These are phyloP conservation scores for Termitomyces sp. DNA, from an alignment of 768 basidiomycete species.

Conservation along the genomic window DNA sequence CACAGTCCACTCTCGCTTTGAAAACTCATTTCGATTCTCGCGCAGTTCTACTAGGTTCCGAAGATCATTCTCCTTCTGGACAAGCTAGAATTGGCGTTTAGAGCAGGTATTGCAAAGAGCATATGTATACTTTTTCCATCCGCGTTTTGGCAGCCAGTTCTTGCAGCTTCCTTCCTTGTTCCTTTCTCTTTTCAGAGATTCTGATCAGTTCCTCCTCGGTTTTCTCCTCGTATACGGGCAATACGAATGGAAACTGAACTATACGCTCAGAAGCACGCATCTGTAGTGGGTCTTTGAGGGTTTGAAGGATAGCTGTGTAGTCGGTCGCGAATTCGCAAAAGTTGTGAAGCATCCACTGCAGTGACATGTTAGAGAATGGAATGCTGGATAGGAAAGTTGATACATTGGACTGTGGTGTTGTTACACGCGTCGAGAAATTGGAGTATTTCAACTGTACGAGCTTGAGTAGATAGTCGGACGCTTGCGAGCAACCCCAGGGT, in stretches of 20 bases:
- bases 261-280: conserved; percentile 65
- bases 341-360: conserved; percentile 86
- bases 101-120: neutral
- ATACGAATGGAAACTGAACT: conserved; percentile 83
- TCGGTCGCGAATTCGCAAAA: conserved; percentile 81
- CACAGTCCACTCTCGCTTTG: conserved; percentile 75
- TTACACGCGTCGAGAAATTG: conserved; percentile 83
- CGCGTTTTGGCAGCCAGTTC: conserved; percentile 86
- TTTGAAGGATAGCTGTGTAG: conserved; percentile 63
- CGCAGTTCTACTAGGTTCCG: conserved; percentile 58
- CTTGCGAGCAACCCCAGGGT: conserved; percentile 89
- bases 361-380: neutral
- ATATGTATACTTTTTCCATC: conserved; percentile 64
- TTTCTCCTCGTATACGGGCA: conserved; percentile 69
- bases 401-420: conserved; percentile 72
- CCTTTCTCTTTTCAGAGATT: conserved; percentile 72
- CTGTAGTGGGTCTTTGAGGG: conserved; percentile 59
- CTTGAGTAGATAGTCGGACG: conserved; percentile 88
- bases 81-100: conserved; percentile 36
- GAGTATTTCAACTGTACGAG: conserved; percentile 95
- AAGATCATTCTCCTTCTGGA: conserved; percentile 73
- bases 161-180: conserved; percentile 85
- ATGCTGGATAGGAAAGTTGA: conserved; percentile 15
- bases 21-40: conserved; percentile 52
- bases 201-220: conserved; percentile 85